phyloP scores from a whole-genome alignment of 371 early-diverging fungal species.

The Actinomucor elegans region DNA sequence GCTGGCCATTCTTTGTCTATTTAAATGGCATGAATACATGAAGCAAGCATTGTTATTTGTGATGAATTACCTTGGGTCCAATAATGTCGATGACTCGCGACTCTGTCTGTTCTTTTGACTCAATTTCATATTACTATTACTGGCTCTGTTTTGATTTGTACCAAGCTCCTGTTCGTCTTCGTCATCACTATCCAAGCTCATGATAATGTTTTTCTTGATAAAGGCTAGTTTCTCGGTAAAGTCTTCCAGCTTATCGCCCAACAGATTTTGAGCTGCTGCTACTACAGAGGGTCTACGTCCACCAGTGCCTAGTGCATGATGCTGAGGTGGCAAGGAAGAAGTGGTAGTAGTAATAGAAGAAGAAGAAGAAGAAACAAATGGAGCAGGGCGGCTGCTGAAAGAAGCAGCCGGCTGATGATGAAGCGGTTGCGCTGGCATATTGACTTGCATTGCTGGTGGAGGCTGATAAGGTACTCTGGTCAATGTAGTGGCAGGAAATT shows the following conservation, averaged over 20 bases:
- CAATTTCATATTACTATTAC: too few relatives aligned
- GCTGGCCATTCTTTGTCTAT: too few relatives aligned
- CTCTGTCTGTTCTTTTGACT: too few relatives aligned
- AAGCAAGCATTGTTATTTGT: too few relatives aligned
- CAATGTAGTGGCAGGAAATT: conserved; percentile 7
- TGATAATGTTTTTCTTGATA: conserved; percentile 46
- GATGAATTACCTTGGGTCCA: too few relatives aligned
- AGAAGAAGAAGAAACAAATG: background rate
- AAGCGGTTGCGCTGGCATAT: background rate
- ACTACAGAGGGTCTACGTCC: conserved; percentile 26
- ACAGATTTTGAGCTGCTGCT: conserved; percentile 29
- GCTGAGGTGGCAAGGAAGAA: background rate
- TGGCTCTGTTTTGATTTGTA: too few relatives aligned
- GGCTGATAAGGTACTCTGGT: conserved; percentile 11
- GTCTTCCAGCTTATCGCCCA: conserved; percentile 45
- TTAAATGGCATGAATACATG: too few relatives aligned
- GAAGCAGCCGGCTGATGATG: background rate
- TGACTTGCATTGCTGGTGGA: background rate
- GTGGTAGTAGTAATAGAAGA: background rate
- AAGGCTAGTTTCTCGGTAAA: conserved; percentile 44
- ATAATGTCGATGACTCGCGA: too few relatives aligned
- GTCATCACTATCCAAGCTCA: conserved; percentile 31
- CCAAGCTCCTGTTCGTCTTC: background rate
- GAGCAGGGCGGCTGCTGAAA: background rate
- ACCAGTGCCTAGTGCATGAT: too few relatives aligned